A percentile compares a stretch with the other conserved stretches of the same genome.
Conservation (phyloP, 2,329 filamentous ascomycete genomes). For the Aspergillus chevalieri region DNA sequence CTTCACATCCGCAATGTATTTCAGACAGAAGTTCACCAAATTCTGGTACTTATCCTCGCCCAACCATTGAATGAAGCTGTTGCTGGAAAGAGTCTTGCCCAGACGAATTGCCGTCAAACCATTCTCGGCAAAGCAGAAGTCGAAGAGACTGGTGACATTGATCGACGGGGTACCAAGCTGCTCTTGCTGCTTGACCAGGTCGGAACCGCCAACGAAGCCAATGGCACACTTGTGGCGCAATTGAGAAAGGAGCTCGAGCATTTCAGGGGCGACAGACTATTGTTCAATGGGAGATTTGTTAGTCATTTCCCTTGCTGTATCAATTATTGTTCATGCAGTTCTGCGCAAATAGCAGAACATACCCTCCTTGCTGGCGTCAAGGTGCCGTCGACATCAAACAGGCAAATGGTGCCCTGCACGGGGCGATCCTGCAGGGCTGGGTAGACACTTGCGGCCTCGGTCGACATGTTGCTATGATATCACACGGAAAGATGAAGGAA, state of each 20-base stretch:
- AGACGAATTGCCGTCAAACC: conserved; percentile 85
- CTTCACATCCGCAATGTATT: conserved; percentile 56
- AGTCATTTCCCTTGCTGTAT: conserved; percentile 1
- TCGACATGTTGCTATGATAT: conserved; percentile 18
- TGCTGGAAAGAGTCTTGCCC: conserved; percentile 66
- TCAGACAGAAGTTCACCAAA: conserved; percentile 53
- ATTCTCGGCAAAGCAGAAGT: conserved; percentile 97
- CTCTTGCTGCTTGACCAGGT: conserved; percentile 91
- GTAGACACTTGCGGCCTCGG: conserved; percentile 41
- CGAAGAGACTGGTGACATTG: conserved; percentile 77
- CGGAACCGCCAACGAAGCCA: conserved; percentile 67
- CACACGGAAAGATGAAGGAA: conserved; percentile 2
- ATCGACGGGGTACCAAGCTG: conserved; percentile 69
- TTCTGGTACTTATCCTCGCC: conserved; percentile 71
- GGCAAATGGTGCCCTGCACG: conserved; percentile 83
- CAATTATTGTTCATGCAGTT: background rate
- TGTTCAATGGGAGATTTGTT: background rate
- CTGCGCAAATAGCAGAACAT: conserved; percentile 24
- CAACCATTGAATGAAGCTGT: conserved; percentile 86
- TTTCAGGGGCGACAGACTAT: conserved; percentile 68
- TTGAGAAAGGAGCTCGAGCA: conserved; percentile 69
- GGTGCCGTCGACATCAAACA: conserved; percentile 96
- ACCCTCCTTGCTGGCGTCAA: conserved; percentile 77
- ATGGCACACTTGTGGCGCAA: conserved; percentile 59
- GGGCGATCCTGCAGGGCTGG: conserved; percentile 76